These are phyloP conservation scores for Pseudevernia furfuracea DNA, from an alignment of 495 filamentous ascomycete genomes.

Conservation along the genomic window DNA sequence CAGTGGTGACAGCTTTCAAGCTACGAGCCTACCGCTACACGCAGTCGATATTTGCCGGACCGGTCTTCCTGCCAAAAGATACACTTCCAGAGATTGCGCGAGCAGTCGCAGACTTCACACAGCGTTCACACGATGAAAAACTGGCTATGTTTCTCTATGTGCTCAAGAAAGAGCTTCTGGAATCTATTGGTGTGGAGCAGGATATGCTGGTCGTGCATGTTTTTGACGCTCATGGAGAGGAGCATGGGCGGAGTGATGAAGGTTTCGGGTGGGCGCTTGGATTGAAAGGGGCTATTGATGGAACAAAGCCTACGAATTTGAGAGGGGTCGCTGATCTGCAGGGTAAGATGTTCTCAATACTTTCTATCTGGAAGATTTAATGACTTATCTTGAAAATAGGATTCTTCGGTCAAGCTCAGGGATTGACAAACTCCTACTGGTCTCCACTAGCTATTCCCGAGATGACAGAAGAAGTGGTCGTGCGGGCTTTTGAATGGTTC, in stretches of 20 bases:
- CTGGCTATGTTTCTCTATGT: background rate
- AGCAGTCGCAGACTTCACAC: background rate
- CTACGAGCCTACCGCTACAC: background rate
- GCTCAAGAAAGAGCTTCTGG: background rate
- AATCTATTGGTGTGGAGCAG: background rate
- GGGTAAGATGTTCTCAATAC: background rate
- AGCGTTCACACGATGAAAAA: background rate
- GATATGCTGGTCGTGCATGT: background rate
- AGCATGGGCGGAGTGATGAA: background rate
- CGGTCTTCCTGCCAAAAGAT: background rate
- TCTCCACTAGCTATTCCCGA: background rate
- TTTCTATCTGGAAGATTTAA: background rate
- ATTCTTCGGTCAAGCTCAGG: background rate
- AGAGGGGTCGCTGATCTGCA: background rate
- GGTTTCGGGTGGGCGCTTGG: background rate
- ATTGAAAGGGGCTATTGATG: background rate
- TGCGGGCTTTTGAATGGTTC: background rate
- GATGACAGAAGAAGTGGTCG: background rate
- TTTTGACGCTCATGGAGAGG: background rate
- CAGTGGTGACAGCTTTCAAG: background rate
- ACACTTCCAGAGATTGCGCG: background rate
- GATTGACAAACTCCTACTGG: constrained; percentile 2
- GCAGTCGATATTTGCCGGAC: background rate
- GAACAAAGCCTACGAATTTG: background rate
- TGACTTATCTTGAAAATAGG: background rate